Conservation (phyloP, 1,284 basidiomycete genomes). For the Ganoderma boninense region DNA sequence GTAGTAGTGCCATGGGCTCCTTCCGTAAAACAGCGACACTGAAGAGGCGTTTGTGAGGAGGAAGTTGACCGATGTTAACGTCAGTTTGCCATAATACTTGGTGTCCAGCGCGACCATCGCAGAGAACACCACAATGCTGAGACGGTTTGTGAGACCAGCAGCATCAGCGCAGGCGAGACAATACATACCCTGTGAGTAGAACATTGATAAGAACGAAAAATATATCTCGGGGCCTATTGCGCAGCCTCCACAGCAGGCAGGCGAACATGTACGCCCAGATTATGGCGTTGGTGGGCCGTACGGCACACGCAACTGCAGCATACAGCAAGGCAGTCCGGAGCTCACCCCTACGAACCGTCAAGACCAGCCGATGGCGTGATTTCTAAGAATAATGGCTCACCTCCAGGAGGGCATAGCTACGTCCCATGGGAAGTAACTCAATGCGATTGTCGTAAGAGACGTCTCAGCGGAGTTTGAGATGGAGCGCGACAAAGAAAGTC, state of each 20-base stretch:
- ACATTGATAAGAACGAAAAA: slow-evolving; percentile 48
- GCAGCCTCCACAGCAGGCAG: slow-evolving; percentile 59
- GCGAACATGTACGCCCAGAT: slow-evolving; percentile 82
- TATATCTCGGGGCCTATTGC: slow-evolving; percentile 43
- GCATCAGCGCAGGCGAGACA: background rate
- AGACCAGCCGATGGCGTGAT: background rate
- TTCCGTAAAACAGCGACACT: slow-evolving; percentile 95
- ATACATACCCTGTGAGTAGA: slow-evolving; percentile 52
- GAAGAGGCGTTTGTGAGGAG: slow-evolving; percentile 81
- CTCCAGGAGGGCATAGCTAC: slow-evolving; percentile 34
- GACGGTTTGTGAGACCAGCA: background rate
- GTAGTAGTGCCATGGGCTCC: slow-evolving; percentile 89
- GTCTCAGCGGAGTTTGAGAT: slow-evolving; percentile 96
- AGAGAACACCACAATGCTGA: slow-evolving; percentile 49
- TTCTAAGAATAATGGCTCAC: slow-evolving; percentile 24
- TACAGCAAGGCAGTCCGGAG: slow-evolving; percentile 54
- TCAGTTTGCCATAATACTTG: slow-evolving; percentile 71
- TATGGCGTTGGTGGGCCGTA: slow-evolving; percentile 88
- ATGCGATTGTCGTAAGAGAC: slow-evolving; percentile 81
- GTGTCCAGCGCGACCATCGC: slow-evolving; percentile 67
- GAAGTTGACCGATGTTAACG: slow-evolving; percentile 87
- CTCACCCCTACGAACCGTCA: slow-evolving; percentile 36
- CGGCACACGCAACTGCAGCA: slow-evolving; percentile 80
- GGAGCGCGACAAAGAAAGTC: slow-evolving; percentile 85
- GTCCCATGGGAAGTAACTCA: slow-evolving; percentile 84